phyloP scores from a whole-genome alignment of 352 stramenopile genomes.

The Ophiocytium majus region DNA sequence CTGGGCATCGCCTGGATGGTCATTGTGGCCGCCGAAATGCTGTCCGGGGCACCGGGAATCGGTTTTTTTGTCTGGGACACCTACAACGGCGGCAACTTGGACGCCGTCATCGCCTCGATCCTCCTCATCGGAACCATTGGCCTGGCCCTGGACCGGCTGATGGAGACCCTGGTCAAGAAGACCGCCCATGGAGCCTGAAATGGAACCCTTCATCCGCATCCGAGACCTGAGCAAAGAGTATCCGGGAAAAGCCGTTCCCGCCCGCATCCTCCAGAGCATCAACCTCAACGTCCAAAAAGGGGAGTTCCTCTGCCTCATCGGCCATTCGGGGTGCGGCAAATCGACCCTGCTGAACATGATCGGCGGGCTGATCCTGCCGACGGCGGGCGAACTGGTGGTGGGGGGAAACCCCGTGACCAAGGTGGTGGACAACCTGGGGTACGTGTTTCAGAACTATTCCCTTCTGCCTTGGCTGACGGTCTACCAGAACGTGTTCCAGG shows the following conservation, averaged over 20 bases:
- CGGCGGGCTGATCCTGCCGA: background rate
- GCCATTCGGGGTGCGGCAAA: constrained; percentile 1
- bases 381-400: background rate
- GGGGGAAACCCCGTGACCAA: background rate
- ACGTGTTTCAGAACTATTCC: constrained; percentile 1
- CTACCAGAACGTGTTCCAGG: background rate
- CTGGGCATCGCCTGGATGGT: background rate
- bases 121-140: background rate
- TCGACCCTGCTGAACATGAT: constrained; percentile 1
- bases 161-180: background rate
- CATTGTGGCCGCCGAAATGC: constrained; percentile 10
- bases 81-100: background rate
- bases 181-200: background rate
- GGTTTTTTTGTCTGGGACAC: background rate
- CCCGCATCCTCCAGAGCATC: background rate
- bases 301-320: background rate
- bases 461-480: background rate
- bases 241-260: background rate
- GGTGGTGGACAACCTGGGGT: no score
- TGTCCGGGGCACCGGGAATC: background rate
- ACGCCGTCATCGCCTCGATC: background rate
- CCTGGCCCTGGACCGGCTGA: background rate
- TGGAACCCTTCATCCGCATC: background rate
- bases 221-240: background rate
- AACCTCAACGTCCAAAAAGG: background rate